A percentile compares a stretch with the other conserved stretches of the same genome.
phyloP scores from a whole-genome alignment of 768 basidiomycete genomes.

The Kwoniella bestiolae region DNA sequence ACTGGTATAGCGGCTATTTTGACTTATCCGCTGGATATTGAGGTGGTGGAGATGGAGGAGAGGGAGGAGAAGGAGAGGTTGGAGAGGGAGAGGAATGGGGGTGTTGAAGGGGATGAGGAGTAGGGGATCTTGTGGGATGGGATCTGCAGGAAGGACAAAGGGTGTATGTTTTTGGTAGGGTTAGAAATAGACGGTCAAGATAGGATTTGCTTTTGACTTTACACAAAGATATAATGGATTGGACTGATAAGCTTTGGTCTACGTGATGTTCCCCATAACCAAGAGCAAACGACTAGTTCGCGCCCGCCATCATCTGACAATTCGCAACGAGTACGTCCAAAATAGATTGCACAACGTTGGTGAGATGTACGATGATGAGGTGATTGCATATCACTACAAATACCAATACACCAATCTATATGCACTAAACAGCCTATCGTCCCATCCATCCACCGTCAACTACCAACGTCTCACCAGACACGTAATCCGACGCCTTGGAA shows the following conservation, averaged over 20 bases:
- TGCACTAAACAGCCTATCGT: slow-evolving; percentile 15
- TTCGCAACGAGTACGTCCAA: no score
- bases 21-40: slow-evolving; percentile 92
- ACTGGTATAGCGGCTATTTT: slow-evolving; percentile 94
- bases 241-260: no score
- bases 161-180: background rate
- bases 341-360: no score
- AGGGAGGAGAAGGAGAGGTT: slow-evolving; percentile 64
- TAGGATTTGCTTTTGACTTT: no score
- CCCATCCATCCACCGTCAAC: slow-evolving; percentile 71
- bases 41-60: slow-evolving; percentile 93
- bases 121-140: background rate
- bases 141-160: no score
- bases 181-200: background rate
- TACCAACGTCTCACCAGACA: slow-evolving; percentile 71
- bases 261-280: no score
- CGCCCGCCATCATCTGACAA: no score
- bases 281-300: no score
- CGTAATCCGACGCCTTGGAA: slow-evolving; percentile 70
- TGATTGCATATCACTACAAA: background rate
- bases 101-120: slow-evolving; percentile 18
- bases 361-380: no score
- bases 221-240: no score
- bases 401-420: background rate
- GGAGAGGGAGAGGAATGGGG: slow-evolving; percentile 38